Conservation (phyloP, 1,139 yeast genomes). For the Kodamaea arcana region DNA sequence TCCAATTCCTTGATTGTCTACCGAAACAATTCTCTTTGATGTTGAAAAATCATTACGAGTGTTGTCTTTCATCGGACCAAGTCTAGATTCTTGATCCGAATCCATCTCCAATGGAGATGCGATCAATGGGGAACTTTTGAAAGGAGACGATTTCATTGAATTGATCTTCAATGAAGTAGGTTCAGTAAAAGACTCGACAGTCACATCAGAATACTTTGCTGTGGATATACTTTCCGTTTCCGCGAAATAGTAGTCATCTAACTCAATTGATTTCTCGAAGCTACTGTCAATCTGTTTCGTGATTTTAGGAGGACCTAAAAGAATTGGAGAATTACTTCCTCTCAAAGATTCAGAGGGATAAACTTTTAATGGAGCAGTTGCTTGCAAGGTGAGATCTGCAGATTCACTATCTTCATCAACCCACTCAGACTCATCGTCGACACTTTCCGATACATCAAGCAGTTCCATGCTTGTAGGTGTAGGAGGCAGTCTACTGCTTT, state of each 20-base stretch:
- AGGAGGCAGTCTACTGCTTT: no score
- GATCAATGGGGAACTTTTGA: not conserved
- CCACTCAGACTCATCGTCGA: conserved; percentile 8
- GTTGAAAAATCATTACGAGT: not conserved
- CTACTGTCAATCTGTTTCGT: conserved; percentile 3
- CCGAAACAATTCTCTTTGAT: conserved; percentile 8
- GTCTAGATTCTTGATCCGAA: no score
- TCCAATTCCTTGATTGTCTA: conserved; percentile 34
- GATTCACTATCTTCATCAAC: not conserved
- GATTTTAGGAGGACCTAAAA: not conserved
- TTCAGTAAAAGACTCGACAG: conserved; percentile 4
- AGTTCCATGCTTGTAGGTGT: conserved; percentile 4
- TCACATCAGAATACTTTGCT: conserved; percentile 13
- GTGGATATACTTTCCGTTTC: conserved; percentile 12
- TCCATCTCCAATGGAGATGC: not conserved
- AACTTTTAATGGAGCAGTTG: conserved; percentile 8
- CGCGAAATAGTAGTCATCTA: conserved; percentile 12
- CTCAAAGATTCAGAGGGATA: no score
- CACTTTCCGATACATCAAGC: conserved; percentile 5
- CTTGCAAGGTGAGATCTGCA: not conserved
- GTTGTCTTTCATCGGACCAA: not conserved
- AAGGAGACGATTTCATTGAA: not conserved
- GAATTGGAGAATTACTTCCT: conserved; percentile 10
- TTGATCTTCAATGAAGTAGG: not conserved
- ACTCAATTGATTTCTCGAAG: conserved; percentile 9